phyloP scores from a whole-genome alignment of 1,139 yeast genomes.

The Magnusiomyces magnusii region DNA sequence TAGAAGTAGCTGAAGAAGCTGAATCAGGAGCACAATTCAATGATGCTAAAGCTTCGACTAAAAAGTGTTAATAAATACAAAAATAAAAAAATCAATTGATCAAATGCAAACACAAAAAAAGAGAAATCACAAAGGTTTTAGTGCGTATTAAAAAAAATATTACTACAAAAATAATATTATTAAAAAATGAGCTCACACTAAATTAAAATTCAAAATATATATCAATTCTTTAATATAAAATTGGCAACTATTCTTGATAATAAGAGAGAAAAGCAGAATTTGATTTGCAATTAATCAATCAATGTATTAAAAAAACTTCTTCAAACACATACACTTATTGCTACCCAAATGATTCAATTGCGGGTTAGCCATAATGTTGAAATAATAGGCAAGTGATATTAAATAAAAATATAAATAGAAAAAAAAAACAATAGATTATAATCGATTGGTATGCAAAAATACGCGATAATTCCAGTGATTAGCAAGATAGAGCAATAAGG shows the following conservation, averaged over 20 bases:
- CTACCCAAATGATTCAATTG: not conserved
- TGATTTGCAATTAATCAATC: no score
- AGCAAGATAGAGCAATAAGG: not conserved
- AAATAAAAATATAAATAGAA: not conserved
- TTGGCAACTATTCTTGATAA: no score
- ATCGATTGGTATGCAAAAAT: not conserved
- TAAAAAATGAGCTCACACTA: not conserved
- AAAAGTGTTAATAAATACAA: not conserved
- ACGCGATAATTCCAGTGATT: not conserved
- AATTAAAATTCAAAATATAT: no score
- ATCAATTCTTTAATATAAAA: no score
- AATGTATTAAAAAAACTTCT: no score
- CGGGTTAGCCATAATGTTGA: not conserved
- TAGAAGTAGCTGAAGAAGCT: not conserved
- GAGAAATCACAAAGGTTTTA: not conserved
- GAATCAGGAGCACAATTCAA: not conserved
- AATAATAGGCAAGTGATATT: not conserved
- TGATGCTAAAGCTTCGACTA: not conserved
- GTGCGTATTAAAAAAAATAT: not conserved
- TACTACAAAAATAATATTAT: no score
- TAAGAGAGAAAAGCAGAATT: no score
- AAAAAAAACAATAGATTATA: not conserved
- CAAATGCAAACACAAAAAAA: not conserved
- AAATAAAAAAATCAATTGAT: not conserved
- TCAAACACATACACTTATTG: not conserved